Base-by-base conservation (phyloP, 306 rosid species). In the Dalbergia oliveri region DNA sequence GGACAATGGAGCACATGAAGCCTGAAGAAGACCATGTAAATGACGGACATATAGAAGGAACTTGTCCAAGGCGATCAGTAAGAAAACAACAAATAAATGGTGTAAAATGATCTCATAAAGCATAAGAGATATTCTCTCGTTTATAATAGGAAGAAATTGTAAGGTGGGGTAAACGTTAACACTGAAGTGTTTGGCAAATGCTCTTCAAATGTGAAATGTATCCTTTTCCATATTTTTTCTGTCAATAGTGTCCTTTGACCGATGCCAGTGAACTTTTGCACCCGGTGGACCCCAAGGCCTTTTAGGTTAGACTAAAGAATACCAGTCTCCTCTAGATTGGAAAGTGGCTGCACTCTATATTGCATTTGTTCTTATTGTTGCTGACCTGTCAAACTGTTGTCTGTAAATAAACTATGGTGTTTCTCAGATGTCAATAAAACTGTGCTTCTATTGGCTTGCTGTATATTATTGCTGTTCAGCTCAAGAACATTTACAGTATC, bases 131-230 rank as follows among this genome's bases (percentile, higher is more conserved):
- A 18, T 14, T 15, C 14, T 47, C 0, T 4, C 33, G 63, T 13
- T 5, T 71, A 51, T 71, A 13, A 23, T 70, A 49, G 26, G 39
- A 71, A n/a, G n/a, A 51, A 18, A 53, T 6, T 53, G 9, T 15
- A 31, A n/a, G 53, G 51, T 33, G 65, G 50, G 16, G 14, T n/a
- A 9, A 72, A 54, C 6, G 65, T 56, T 15, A 23, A 41, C 9
- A 4, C 19, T 19, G 7, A 47, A 60, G 33, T 61, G 54, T 50
- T 63, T 1, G 35, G 12, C n/a, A 19, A 45, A 79, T 8, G 12
- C 77, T 33, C 63, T 43, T 10, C 75, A 72, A 72, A 21, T 44
- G 60, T 26, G 11, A 78, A 68, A 67, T 23, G 19, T 14, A 53
- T 15, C 9, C 5, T 23, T 3, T 4, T 18, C 3, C 11, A 14